Conservation (phyloP, 106 monocot species). For the Posidonia australis region DNA sequence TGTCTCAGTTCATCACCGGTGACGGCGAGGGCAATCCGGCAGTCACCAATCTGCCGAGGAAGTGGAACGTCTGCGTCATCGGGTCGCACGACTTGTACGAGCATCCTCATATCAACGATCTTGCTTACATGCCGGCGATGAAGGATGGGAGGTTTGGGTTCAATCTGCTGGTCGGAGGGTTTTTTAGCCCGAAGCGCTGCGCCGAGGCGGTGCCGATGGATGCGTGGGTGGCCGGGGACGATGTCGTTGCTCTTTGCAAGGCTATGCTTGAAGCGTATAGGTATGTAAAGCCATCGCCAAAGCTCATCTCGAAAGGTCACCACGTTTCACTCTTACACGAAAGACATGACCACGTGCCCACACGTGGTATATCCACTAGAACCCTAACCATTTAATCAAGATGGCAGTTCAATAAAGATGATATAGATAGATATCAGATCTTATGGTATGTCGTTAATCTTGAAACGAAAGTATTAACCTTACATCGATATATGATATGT, state of each 20-base stretch:
- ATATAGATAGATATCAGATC: too few relatives aligned
- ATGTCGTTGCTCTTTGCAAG: slow-evolving; percentile 55
- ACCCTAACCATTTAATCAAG: too few relatives aligned
- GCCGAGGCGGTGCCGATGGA: slow-evolving; percentile 86
- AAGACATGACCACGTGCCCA: too few relatives aligned
- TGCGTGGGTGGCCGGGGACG: slow-evolving; percentile 69
- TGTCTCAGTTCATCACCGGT: slow-evolving; percentile 54
- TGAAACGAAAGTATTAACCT: too few relatives aligned
- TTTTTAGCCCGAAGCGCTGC: slow-evolving; percentile 93
- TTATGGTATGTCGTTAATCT: too few relatives aligned
- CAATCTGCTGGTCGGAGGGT: slow-evolving; percentile 88
- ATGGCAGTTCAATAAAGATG: too few relatives aligned
- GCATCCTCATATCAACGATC: slow-evolving; percentile 96
- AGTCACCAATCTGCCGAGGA: slow-evolving; percentile 90
- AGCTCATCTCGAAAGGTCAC: too few relatives aligned
- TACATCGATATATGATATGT: too few relatives aligned
- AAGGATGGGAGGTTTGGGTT: slow-evolving; percentile 75
- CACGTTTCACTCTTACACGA: too few relatives aligned
- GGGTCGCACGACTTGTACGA: slow-evolving; percentile 92
- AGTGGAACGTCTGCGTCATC: slow-evolving; percentile 93
- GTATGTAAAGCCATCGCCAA: too few relatives aligned
- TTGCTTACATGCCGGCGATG: slow-evolving; percentile 90
- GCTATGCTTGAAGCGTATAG: slow-evolving; percentile 68
- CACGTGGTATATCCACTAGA: too few relatives aligned
- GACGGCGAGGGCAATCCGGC: slow-evolving; percentile 54